Evolutionary conservation across 164 flowering plant species (phyloP).

Genomic region (Echeveria elegans): DNA sequence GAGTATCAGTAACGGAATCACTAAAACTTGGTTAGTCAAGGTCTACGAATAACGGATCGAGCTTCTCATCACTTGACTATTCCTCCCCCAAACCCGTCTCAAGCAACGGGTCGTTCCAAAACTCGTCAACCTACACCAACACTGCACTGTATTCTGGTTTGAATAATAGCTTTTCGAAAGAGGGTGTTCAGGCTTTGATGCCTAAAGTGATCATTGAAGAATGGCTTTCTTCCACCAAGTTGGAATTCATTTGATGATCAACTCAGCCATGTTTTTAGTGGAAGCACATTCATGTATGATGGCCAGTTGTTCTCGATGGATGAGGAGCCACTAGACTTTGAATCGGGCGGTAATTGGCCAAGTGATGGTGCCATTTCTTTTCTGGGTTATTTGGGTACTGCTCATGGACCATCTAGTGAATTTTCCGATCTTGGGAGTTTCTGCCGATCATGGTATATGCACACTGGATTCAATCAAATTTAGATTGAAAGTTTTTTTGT

Average conservation of each 20-base stretch:
- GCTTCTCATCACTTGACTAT: not conserved
- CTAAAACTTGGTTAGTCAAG: not conserved
- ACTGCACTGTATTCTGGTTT: no score
- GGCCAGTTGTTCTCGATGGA: not conserved
- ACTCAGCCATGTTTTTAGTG: not conserved
- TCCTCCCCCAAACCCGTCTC: not conserved
- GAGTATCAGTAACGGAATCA: not conserved
- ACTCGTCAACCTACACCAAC: no score
- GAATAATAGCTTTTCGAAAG: no score
- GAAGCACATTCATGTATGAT: no score
- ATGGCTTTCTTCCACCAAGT: not conserved
- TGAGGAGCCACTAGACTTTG: not conserved
- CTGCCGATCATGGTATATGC: not conserved
- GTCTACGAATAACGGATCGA: not conserved
- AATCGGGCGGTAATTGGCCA: not conserved
- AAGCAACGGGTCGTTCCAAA: not conserved
- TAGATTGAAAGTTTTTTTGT: no score
- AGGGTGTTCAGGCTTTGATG: not conserved
- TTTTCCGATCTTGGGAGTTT: not conserved
- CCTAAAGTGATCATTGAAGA: not conserved
- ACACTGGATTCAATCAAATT: not conserved
- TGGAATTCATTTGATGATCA: not conserved
- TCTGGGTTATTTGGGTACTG: not conserved
- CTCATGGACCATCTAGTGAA: not conserved
- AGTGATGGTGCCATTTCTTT: not conserved